Percentiles rank a stretch among this genome's conserved stretches.
phyloP scores from a whole-genome alignment of 768 basidiomycete species.

The Russula olivacea region DNA sequence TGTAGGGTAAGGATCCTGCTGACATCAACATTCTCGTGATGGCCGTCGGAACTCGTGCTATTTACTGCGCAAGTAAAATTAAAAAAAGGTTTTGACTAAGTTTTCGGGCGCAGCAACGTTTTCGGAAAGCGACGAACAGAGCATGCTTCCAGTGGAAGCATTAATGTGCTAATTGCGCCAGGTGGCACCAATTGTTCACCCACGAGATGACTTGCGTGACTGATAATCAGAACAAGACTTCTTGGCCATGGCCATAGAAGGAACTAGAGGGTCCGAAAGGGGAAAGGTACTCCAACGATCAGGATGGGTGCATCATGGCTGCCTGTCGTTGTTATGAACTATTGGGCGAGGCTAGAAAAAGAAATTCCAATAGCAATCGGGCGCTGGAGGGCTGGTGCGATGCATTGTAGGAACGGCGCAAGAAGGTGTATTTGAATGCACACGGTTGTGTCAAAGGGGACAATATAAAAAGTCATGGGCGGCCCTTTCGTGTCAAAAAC shows the following conservation, averaged over 20 bases:
- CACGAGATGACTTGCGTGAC: constrained; percentile 6
- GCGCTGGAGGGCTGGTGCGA: constrained; percentile 1
- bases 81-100: constrained; percentile 10
- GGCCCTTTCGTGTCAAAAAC: constrained; percentile 43
- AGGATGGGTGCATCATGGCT: constrained; percentile 4
- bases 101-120: constrained; percentile 10
- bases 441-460: constrained; percentile 16
- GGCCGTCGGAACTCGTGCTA: not conserved
- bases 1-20: not conserved
- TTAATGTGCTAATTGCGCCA: constrained; percentile 1
- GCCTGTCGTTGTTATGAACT: constrained; percentile 13
- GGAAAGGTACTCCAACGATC: constrained; percentile 11
- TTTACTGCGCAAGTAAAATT: constrained; percentile 2
- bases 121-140: not conserved
- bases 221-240: not conserved
- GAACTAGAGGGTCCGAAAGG: constrained; percentile 1
- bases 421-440: constrained; percentile 9
- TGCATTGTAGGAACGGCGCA: constrained; percentile 2
- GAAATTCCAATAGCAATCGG: not conserved
- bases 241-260: constrained; percentile 1
- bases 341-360: not conserved
- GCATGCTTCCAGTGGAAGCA: constrained; percentile 7
- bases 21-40: constrained; percentile 7
- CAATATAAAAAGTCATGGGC: constrained; percentile 21
- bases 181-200: constrained; percentile 2